Evolutionary conservation across 1,284 basidiomycete species (phyloP), one percentile per base, ranked within the genome.

Genomic region (Boletus sp.): DNA sequence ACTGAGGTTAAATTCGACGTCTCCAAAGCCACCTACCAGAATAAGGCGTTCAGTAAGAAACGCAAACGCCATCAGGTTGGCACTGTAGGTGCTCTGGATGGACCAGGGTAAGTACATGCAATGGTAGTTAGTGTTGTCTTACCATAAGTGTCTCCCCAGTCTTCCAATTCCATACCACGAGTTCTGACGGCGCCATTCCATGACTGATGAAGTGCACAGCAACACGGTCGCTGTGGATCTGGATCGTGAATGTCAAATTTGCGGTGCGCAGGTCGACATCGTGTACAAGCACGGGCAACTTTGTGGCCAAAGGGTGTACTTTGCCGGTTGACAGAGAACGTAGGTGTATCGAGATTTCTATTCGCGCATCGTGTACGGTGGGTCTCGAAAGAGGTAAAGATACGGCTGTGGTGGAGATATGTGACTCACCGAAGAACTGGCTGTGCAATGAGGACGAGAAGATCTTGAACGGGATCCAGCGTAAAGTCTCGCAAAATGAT

Each of bases 141-240:
- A 88, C 85, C 64, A 81, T 57, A 62, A 79, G 65, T 18, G 70
- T 62, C 7, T 65, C 60, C 9, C 82, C 80, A 7, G 77, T 81
- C 65, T 79, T 81, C 85, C 86, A 88, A 55, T 86, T 77, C 84
- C 84, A 88, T 18, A 86, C 71, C n/a, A 78, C 67, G 20, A 87
- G 68, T 56, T 84, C 78, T 33, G 75, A 77, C 13, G 72, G 69
- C 18, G 64, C 63, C 7, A 61, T 63, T n/a, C 67, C 70, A 3
- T 50, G 48, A 31, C 62, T 64, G 9, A 71, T 47, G 57, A 82
- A 79, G 12, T 83, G 69, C 33, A 87, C 67, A 8, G 76, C 83
- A 22, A 88, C 59, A 47, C 75, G 70, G 41, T 83, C 76, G 15
- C 74, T 75, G 29, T 78, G 80, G 6, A 84, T 70, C 64, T 82